Evolutionary conservation across 352 stramenopile genomes (phyloP).

Genomic region (Chrysophaeum taylorii): DNA sequence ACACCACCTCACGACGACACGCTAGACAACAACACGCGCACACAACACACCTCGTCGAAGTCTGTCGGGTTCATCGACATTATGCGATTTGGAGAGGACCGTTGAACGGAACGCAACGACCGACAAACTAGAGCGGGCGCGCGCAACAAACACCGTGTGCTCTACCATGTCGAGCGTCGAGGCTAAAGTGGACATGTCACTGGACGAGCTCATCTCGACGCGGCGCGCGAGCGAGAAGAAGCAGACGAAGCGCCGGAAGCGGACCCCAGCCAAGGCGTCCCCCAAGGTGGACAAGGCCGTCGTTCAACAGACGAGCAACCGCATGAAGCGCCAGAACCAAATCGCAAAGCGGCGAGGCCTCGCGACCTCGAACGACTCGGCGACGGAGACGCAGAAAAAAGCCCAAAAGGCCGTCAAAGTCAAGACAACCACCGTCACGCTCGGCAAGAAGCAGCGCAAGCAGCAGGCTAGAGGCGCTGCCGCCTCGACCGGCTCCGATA

Average conservation of each 20-base stretch:
- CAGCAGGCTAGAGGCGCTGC: background rate
- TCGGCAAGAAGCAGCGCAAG: background rate
- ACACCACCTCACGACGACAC: too few species aligned
- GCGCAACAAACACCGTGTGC: too few species aligned
- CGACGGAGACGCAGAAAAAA: background rate
- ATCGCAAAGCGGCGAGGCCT: background rate
- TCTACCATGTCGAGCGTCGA: slow-evolving; percentile 9
- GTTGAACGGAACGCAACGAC: too few species aligned
- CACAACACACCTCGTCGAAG: too few species aligned
- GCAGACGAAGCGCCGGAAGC: too few species aligned
- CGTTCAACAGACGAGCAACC: background rate
- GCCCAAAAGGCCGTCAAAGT: background rate
- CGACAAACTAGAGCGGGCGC: too few species aligned
- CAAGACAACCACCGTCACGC: background rate
- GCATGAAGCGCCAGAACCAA: background rate
- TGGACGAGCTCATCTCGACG: background rate
- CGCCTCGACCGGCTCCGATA: background rate
- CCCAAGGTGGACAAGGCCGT: background rate
- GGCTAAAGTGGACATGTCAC: slow-evolving; percentile 1
- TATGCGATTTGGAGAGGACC: too few species aligned
- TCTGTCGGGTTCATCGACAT: too few species aligned
- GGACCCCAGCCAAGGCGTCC: background rate
- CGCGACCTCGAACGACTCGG: background rate
- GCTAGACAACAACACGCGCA: too few species aligned
- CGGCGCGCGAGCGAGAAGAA: background rate